These are phyloP conservation scores for Cercophora scortea DNA, from an alignment of 495 filamentous ascomycete species.

Conservation along the genomic window DNA sequence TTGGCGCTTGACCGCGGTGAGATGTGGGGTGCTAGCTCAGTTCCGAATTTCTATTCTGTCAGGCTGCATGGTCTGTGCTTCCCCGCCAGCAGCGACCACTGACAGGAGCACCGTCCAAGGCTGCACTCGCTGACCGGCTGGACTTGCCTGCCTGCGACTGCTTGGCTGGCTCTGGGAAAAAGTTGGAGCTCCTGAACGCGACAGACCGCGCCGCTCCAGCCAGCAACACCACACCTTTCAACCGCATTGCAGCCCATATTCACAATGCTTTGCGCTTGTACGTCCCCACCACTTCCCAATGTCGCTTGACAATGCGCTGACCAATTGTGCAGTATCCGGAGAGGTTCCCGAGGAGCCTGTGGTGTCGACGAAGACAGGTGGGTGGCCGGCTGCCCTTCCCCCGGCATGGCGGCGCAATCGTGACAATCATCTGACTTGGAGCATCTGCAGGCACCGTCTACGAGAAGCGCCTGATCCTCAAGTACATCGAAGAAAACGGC, in stretches of 20 bases:
- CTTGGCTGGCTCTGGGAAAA: background rate
- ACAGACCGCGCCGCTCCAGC: background rate
- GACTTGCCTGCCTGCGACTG: too few relatives aligned
- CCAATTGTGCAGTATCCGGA: slow-evolving; percentile 66
- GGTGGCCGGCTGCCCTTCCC: slow-evolving; percentile 21
- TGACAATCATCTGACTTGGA: background rate
- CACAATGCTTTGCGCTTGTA: slow-evolving; percentile 70
- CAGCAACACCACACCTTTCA: background rate
- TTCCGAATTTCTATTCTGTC: too few relatives aligned
- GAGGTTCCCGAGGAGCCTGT: slow-evolving; percentile 94
- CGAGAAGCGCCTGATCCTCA: slow-evolving; percentile 90
- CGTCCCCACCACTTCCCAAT: background rate
- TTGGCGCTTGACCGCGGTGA: too few relatives aligned
- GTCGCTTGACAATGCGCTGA: slow-evolving; percentile 5
- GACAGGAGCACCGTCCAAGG: too few relatives aligned
- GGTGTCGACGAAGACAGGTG: slow-evolving; percentile 88
- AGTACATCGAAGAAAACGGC: slow-evolving; percentile 88
- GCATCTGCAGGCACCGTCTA: slow-evolving; percentile 65
- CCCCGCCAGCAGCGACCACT: too few relatives aligned
- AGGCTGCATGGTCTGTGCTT: too few relatives aligned
- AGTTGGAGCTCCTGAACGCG: slow-evolving; percentile 1
- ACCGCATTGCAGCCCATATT: background rate
- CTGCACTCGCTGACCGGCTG: too few relatives aligned
- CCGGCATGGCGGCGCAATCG: background rate
- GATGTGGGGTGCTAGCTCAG: too few relatives aligned